Conservation (phyloP, 2,329 filamentous ascomycete genomes). For the Magnaporthiopsis rhizophila region DNA sequence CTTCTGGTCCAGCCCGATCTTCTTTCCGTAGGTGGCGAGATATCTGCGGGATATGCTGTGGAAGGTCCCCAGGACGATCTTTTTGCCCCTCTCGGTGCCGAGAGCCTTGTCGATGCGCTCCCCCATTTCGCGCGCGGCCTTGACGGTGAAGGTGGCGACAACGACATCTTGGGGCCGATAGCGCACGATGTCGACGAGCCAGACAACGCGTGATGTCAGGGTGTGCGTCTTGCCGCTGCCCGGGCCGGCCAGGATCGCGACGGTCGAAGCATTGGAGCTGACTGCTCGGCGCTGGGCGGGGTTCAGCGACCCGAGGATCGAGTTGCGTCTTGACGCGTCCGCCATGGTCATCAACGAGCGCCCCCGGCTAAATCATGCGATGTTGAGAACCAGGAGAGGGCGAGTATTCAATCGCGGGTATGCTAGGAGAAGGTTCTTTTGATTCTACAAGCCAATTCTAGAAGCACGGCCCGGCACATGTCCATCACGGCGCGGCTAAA, state of each 20-base stretch:
- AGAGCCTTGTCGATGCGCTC: slow-evolving; percentile 74
- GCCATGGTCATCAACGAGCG: slow-evolving; percentile 6
- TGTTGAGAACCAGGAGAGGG: not conserved
- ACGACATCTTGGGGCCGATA: slow-evolving; percentile 80
- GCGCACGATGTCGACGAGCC: slow-evolving; percentile 65
- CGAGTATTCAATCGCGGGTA: not conserved
- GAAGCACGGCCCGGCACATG: not conserved
- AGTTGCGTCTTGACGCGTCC: slow-evolving; percentile 12
- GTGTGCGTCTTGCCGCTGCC: slow-evolving; percentile 91
- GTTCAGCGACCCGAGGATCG: slow-evolving; percentile 43
- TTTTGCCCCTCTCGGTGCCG: slow-evolving; percentile 66
- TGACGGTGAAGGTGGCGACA: slow-evolving; percentile 95
- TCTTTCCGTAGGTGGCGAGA: slow-evolving; percentile 71
- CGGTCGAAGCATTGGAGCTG: slow-evolving; percentile 41
- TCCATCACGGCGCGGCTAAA: no score
- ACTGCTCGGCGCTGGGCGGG: slow-evolving; percentile 48
- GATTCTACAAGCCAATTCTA: not conserved
- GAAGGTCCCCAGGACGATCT: slow-evolving; percentile 84
- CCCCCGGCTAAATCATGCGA: not conserved
- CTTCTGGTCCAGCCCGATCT: slow-evolving; percentile 72
- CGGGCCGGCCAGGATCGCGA: slow-evolving; percentile 60
- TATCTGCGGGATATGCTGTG: slow-evolving; percentile 88
- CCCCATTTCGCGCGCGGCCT: slow-evolving; percentile 90
- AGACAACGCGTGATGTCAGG: slow-evolving; percentile 83
- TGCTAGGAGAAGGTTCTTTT: not conserved